Base-by-base conservation (phyloP, 1,284 basidiomycete genomes). In the Trametes versicolor region DNA sequence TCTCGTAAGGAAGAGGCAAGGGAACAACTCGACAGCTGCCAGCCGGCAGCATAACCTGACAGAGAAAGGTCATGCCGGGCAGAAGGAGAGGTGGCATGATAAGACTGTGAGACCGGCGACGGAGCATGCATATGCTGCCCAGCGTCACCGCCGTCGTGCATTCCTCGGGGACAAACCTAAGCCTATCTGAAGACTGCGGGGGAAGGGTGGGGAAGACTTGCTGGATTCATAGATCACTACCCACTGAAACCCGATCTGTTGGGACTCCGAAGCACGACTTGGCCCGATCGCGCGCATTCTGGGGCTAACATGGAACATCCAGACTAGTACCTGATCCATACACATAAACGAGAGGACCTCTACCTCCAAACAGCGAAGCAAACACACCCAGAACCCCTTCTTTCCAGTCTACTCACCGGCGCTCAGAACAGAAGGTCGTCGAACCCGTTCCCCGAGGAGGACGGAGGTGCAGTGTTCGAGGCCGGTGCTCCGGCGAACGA, bases 401-500 rank as follows among this genome's bases (percentile, higher is more conserved):
- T 53, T 36, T 17, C 56, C 64, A 43, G 50, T 13, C 54, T 21
- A 56, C 56, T 55, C 56, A 43, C 54, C 52, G 15, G 41, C 37
- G 25, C 58, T 66, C 68, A 79, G 65, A 79, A 73, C 64, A 79
- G 70, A 51, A 79, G 65, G 65, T 79, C 78, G 45, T 79, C 77
- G n/a, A 76, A 29, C 23, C 71, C 77, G 21, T 70, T 70, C 25
- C 68, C 69, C 29, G 74, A 70, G 15, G 74, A 73, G 13, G 73
- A 63, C 23, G 68, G 62, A 39, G 72, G 69, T 4, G 74, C 67
- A 12, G 72, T 70, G 48, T 60, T 60, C 41, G 71, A 58, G 29
- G 66, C 37, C 17, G 73, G 41, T n/a, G 72, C 58, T 39, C 71
- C 66, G 53, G 75, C 77, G 66, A 86, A 85, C 21, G 79, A 76